phyloP scores from a whole-genome alignment of 2,329 filamentous ascomycete species.

The Hysterium pulicare region DNA sequence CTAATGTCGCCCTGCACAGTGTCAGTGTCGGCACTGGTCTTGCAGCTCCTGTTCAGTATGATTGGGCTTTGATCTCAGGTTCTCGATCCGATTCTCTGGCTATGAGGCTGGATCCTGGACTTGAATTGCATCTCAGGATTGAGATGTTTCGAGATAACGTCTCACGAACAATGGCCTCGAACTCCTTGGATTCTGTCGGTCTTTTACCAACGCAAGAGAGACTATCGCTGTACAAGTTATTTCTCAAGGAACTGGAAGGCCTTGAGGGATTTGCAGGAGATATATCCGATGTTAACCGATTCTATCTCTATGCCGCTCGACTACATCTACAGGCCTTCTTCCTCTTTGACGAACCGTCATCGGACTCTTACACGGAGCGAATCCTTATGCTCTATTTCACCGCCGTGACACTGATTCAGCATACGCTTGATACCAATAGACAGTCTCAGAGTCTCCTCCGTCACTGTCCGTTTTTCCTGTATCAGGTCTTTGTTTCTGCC shows the following conservation, averaged over 20 bases:
- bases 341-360: conserved; percentile 17
- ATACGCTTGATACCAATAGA: conserved; percentile 6
- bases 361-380: conserved; percentile 9
- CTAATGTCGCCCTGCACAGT: too few species aligned
- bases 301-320: conserved; percentile 13
- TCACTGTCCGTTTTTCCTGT: too few species aligned
- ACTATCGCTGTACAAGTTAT: conserved; percentile 2
- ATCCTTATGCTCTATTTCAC: conserved; percentile 13
- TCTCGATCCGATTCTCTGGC: too few species aligned
- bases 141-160: conserved; percentile 7
- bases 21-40: too few species aligned
- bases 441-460: conserved; percentile 3
- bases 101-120: too few species aligned
- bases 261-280: conserved; percentile 1
- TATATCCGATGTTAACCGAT: conserved; percentile 1
- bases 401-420: conserved; percentile 9
- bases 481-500: too few species aligned
- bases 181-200: conserved; percentile 1
- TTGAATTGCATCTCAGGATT: too few species aligned
- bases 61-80: too few species aligned
- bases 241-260: conserved; percentile 2
- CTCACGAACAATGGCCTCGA: conserved; percentile 3
- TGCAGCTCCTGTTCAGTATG: too few species aligned
- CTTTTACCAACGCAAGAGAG: conserved; percentile 3
- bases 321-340: conserved; percentile 19